Evolutionary conservation across 768 basidiomycete species (phyloP).

Genomic region (Naematelia aurantialba): DNA sequence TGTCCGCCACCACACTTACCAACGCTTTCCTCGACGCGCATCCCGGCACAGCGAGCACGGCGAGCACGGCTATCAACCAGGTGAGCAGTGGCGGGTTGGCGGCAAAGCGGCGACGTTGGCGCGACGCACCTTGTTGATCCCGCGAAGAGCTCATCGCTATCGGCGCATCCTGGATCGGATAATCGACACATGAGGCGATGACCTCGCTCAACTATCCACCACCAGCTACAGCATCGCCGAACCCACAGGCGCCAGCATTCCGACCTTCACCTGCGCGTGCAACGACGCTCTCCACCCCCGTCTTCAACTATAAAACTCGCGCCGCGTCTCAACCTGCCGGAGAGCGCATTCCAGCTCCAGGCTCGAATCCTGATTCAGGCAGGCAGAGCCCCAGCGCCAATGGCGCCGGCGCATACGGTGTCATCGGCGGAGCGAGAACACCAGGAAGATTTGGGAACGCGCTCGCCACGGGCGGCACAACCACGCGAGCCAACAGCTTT

Average conservation of each 20-base stretch:
- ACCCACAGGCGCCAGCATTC: slow-evolving; percentile 8
- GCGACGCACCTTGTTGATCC: too few relatives aligned
- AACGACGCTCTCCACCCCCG: slow-evolving; percentile 21
- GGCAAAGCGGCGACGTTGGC: too few relatives aligned
- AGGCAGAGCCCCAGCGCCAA: slow-evolving; percentile 26
- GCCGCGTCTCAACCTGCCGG: slow-evolving; percentile 43
- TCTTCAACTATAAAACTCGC: slow-evolving; percentile 25
- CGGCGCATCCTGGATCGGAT: neutral
- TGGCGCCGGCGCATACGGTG: slow-evolving; percentile 28
- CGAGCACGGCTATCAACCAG: too few relatives aligned
- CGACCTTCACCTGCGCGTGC: slow-evolving; percentile 31
- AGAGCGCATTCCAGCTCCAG: slow-evolving; percentile 27
- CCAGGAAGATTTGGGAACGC: slow-evolving; percentile 28
- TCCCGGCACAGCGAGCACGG: too few relatives aligned
- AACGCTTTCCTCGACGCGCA: neutral
- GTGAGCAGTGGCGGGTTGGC: too few relatives aligned
- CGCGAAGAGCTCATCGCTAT: too few relatives aligned
- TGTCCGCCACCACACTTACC: too few relatives aligned
- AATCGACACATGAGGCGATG: neutral
- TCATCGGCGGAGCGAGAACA: slow-evolving; percentile 41
- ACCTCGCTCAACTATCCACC: neutral
- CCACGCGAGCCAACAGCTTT: slow-evolving; percentile 46
- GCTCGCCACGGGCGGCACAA: slow-evolving; percentile 31
- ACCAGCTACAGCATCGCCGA: neutral
- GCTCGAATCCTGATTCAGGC: slow-evolving; percentile 20